Conservation (phyloP, 768 basidiomycete species). For the Tephrocybe rancida region DNA sequence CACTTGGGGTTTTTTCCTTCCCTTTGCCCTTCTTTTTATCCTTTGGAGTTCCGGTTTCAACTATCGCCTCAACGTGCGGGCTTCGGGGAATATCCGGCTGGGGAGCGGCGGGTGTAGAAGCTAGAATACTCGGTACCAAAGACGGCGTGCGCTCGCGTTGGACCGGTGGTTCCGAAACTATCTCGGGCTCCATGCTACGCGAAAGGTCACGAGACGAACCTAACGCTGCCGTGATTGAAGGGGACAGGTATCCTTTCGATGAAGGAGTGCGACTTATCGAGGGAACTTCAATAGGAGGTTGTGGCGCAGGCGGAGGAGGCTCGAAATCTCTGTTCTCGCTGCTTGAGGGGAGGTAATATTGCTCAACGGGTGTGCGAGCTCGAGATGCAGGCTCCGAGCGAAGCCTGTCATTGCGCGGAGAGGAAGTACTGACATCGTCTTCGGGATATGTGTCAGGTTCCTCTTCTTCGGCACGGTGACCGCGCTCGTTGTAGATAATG, state of each 20-base stretch:
- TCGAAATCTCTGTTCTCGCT: conserved; percentile 26
- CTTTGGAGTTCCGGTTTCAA: background rate
- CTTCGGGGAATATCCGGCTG: conserved; percentile 22
- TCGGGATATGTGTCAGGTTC: conserved; percentile 67
- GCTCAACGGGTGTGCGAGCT: conserved; percentile 45
- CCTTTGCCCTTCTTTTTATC: conserved; percentile 28
- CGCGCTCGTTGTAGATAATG: conserved; percentile 82
- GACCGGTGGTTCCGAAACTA: conserved; percentile 1
- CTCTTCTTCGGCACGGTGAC: conserved; percentile 73
- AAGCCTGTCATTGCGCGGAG: conserved; percentile 41
- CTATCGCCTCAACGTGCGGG: conserved; percentile 13
- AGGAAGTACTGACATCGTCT: conserved; percentile 49
- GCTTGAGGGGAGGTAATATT: conserved; percentile 18
- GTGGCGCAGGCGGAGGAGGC: conserved; percentile 7
- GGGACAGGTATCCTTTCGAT: conserved; percentile 12
- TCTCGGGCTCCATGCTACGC: conserved; percentile 18
- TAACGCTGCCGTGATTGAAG: conserved; percentile 13
- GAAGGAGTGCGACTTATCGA: conserved; percentile 13
- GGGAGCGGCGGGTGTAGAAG: conserved; percentile 13
- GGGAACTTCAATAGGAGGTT: conserved; percentile 8
- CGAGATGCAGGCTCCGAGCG: conserved; percentile 54
- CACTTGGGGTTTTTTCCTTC: conserved; percentile 21
- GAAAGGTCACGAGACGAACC: conserved; percentile 19
- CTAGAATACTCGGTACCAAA: conserved; percentile 10
- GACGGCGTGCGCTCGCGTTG: conserved; percentile 12